These are phyloP conservation scores for Epichloe elymi DNA, from an alignment of 2,329 filamentous ascomycete genomes.

Conservation along the genomic window DNA sequence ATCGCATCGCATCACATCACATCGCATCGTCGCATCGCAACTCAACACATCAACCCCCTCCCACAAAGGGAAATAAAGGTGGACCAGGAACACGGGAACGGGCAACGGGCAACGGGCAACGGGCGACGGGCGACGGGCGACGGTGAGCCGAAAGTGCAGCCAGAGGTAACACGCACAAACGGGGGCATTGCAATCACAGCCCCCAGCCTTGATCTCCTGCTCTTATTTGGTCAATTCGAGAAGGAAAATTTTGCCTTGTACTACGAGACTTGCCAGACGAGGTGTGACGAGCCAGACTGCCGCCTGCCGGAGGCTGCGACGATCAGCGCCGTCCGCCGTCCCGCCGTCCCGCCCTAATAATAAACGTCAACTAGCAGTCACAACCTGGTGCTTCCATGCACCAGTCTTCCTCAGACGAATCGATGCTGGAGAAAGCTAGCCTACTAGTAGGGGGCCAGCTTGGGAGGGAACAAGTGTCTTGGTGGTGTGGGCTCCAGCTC, in stretches of 20 bases:
- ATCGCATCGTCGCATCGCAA: neutral
- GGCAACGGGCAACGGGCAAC: neutral
- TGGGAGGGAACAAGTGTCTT: neutral
- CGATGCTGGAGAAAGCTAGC: too few species aligned
- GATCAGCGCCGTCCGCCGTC: slow-evolving; percentile 2
- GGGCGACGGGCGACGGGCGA: neutral
- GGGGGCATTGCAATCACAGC: neutral
- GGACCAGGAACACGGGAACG: neutral
- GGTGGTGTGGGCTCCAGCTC: neutral
- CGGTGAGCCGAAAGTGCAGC: neutral
- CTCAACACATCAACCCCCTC: neutral
- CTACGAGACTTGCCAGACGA: neutral
- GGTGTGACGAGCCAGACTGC: slow-evolving; percentile 4
- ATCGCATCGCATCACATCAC: neutral
- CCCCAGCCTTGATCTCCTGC: neutral
- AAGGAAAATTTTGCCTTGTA: neutral
- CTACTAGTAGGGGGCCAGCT: too few species aligned
- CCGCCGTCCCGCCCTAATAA: neutral
- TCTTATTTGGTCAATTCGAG: neutral
- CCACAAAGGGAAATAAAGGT: neutral
- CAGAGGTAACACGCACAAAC: neutral
- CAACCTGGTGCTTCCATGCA: too few species aligned
- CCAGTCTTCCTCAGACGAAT: too few species aligned
- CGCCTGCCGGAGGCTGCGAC: slow-evolving; percentile 5
- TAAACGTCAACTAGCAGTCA: too few species aligned